Evolutionary conservation across 2,329 filamentous ascomycete species (phyloP), one percentile per base, ranked within the genome.

Genomic region (Cladosporium austrohemisphaericum): DNA sequence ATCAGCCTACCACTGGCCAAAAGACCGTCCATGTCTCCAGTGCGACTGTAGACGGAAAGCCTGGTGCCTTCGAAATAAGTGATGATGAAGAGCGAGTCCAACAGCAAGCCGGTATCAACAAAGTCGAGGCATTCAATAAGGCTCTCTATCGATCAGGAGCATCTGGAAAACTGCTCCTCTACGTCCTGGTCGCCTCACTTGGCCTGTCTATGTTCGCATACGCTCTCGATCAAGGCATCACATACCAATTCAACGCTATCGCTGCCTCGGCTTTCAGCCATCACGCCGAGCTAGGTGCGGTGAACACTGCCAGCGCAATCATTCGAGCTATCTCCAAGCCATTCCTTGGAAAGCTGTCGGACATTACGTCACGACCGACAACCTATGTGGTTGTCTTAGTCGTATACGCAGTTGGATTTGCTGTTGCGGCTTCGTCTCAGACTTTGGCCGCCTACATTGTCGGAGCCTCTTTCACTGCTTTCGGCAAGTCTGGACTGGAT

Each of bases 321-420:
- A n/a, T n/a, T n/a, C n/a, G n/a, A n/a, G n/a, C n/a, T n/a, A n/a
- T n/a, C n/a, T n/a, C n/a, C n/a, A n/a, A n/a, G n/a, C n/a, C n/a
- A n/a, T n/a, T n/a, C n/a, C n/a, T n/a, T n/a, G n/a, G n/a, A n/a
- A n/a, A n/a, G n/a, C n/a, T n/a, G n/a, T n/a, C n/a, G n/a, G n/a
- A 64, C 44, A 61, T 64, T 29, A 62, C 60, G 0, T 57, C 53
- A 11, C 57, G 60, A 7, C 60, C 60, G 3, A 60, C 55, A 2
- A 58, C 68, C 5, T 72, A 72, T 38, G 59, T 69, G 7, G 57
- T 72, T 2, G 63, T 71, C 11, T 62, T 72, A 5, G 53, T 63
- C 41, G 57, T 63, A 41, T 64, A 64, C 31, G 55, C 57, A 6
- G 25, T 28, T 11, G 25, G 25, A 6, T 28, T 7, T 28, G 25